phyloP scores from a whole-genome alignment of 768 basidiomycete species.

The Termitomyces sp. region DNA sequence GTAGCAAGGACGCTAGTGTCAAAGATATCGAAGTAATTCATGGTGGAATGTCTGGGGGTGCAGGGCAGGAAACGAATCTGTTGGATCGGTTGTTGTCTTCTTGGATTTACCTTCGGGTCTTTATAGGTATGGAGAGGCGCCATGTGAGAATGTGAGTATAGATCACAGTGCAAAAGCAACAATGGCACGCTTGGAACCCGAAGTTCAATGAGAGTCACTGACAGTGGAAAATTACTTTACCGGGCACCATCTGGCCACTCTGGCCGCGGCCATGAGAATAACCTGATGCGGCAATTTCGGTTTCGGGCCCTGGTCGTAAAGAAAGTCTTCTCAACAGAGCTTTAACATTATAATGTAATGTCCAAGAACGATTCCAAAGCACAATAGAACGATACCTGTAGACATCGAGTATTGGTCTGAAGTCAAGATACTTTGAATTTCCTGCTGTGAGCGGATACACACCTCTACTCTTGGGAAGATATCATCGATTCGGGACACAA shows the following conservation, averaged over 20 bases:
- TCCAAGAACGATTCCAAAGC: too few species aligned
- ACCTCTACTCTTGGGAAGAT: too few species aligned
- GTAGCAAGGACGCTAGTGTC: neutral
- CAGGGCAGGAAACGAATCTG: neutral
- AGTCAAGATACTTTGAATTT: too few species aligned
- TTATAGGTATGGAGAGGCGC: neutral
- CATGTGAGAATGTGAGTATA: neutral
- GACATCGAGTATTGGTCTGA: too few species aligned
- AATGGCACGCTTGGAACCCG: neutral
- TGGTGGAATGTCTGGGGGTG: neutral
- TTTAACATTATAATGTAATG: neutral
- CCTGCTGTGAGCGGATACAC: too few species aligned
- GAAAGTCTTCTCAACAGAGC: neutral
- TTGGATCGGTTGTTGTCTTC: neutral
- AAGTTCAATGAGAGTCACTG: neutral
- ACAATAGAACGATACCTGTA: too few species aligned
- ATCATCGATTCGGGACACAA: neutral
- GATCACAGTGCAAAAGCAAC: neutral
- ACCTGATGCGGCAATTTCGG: neutral
- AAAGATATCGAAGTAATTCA: neutral
- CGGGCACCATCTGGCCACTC: neutral
- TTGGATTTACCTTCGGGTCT: neutral
- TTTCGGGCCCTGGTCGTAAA: neutral
- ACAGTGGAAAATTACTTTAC: neutral
- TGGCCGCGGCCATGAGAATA: neutral